Base-by-base conservation (phyloP, 345 rosid genomes). In the Acer saccharum region DNA sequence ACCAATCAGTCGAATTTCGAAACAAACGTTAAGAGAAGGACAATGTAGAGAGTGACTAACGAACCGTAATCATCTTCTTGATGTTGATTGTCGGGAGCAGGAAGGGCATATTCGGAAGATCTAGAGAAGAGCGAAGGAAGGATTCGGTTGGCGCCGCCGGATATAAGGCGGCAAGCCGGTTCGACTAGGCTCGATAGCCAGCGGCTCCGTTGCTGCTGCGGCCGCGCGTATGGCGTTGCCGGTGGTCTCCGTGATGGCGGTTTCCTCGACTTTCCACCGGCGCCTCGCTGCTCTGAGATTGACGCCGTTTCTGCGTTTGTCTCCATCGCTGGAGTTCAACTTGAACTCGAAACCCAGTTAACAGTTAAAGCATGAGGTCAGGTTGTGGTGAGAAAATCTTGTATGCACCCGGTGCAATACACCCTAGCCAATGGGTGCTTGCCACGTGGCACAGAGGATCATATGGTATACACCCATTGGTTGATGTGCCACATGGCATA, bases 171-270 rank as follows among this genome's bases (percentile, higher is more conserved):
- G 81, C 71, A 83, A 77, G 97, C 98, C 43, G 98, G 98, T 81
- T 93, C 89, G 69, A 94, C 90, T 17, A 91, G 79, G 89, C 81
- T 93, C 69, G 93, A 91, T 71, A 93, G 82, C 91, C 96, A 90
- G 10, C 89, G 85, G 70, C 88, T 70, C 44, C 87, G 85, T 79
- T 83, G 87, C 41, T 83, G 87, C 41, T 77, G 87, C 9, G 92
- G 92, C 12, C 94, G 90, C 43, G 92, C 74, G 68, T 92, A 90
- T 20, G 97, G 92, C n/a, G 88, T 90, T 58, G 84, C 21, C 21
- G 81, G 75, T 1, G 86, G 84, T 60, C 86, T 86, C 64, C 87
- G 78, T 29, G 81, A 79, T 46, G 82, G 7, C 23, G 83, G 88
- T 39, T 80, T 87, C 87, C 83, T 85, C 61, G 86, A 73, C 81